These are phyloP conservation scores for Ceriops tagal DNA, from an alignment of 345 rosid species.

Conservation along the genomic window DNA sequence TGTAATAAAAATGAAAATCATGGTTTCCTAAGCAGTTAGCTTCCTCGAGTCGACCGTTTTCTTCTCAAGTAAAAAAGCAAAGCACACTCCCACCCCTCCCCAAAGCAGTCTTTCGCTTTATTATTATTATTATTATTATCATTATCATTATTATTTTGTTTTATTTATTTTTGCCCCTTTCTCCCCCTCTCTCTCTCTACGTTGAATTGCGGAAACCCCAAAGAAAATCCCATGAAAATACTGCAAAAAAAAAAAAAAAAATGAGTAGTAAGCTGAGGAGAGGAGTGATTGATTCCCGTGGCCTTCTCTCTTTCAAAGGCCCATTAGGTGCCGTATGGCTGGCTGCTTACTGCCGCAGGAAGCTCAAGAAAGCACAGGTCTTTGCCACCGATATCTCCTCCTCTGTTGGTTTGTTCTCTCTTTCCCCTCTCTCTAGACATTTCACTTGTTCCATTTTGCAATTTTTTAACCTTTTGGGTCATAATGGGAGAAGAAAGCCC, in stretches of 20 bases:
- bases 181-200: too few species aligned
- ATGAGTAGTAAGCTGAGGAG: not conserved
- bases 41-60: conserved; percentile 19
- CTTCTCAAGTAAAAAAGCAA: not conserved
- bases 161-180: not conserved
- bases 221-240: not conserved
- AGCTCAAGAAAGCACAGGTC: conserved; percentile 72
- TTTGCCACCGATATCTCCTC: conserved; percentile 57
- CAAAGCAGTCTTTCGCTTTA: too few species aligned
- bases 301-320: conserved; percentile 57
- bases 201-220: conserved; percentile 1
- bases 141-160: too few species aligned
- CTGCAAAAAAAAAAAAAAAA: not conserved
- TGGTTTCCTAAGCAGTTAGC: not conserved
- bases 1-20: too few species aligned
- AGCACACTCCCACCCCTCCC: too few species aligned
- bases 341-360: conserved; percentile 76
- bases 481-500: not conserved
- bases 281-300: conserved; percentile 58
- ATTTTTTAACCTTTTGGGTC: not conserved
- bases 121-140: too few species aligned
- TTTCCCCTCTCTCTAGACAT: conserved; percentile 2
- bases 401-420: conserved; percentile 66
- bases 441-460: not conserved
- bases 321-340: conserved; percentile 71